Evolutionary conservation across 805 yeast species (phyloP).

Genomic region (Myxozyma vanderwaltii): DNA sequence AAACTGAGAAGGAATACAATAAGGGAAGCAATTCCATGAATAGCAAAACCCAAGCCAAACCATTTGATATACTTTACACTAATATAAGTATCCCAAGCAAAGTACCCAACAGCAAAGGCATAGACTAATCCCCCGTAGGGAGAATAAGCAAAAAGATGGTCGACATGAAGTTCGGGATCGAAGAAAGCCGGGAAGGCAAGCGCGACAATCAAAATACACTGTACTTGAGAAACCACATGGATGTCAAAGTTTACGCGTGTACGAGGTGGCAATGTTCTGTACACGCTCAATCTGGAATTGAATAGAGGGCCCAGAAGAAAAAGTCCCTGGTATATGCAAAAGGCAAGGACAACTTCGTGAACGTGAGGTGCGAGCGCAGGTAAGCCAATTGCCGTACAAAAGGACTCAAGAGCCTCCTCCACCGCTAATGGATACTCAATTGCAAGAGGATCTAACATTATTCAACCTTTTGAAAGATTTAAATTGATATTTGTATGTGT

Average conservation of each 20-base stretch:
- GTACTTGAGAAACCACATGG: constrained; percentile 86
- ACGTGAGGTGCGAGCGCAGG: constrained; percentile 42
- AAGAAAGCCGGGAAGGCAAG: constrained; percentile 63
- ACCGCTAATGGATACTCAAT: constrained; percentile 25
- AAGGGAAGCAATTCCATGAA: constrained; percentile 83
- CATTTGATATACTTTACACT: constrained; percentile 63
- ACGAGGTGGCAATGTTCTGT: constrained; percentile 51
- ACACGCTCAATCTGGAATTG: constrained; percentile 54
- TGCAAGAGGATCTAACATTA: constrained; percentile 32
- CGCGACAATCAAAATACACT: constrained; percentile 65
- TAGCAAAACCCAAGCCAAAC: constrained; percentile 78
- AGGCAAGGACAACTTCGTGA: constrained; percentile 70
- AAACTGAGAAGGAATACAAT: constrained; percentile 67
- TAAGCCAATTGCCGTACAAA: constrained; percentile 34
- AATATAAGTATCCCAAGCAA: constrained; percentile 79
- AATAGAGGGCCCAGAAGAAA: constrained; percentile 52
- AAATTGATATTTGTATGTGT: neutral
- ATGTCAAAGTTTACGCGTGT: constrained; percentile 78
- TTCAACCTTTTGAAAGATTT: neutral
- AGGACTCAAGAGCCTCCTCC: constrained; percentile 3
- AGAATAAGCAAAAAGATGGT: constrained; percentile 66
- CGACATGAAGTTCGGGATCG: constrained; percentile 52
- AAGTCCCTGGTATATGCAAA: constrained; percentile 60
- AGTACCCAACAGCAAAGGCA: constrained; percentile 79
- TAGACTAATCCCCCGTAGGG: constrained; percentile 76